Evolutionary conservation across 495 filamentous ascomycete genomes (phyloP), one percentile per base, ranked within the genome.

Genomic region (Elaphomyces granulatus): DNA sequence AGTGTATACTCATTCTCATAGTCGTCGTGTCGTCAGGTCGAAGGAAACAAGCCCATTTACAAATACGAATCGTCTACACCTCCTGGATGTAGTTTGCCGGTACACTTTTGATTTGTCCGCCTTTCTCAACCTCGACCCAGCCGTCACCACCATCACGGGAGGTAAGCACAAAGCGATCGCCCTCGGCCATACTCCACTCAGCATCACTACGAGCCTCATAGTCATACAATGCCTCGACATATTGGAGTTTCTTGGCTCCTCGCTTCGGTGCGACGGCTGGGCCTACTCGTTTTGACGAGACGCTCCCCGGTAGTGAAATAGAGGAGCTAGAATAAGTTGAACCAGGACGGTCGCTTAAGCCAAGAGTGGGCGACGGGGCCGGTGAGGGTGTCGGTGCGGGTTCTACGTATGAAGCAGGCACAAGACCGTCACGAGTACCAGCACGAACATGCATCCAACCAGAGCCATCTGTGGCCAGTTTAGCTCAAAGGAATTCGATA

Each of bases 111-210:
- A 80, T 83, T 32, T 72, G 61, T n/a, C 90, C 90, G 17, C 79
- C 82, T 45, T 80, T 80, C 66, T 95, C 90, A 10, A 98, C 90
- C 61, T 95, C 88, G 8, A 80, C 84, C 90, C 90, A 98, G 10
- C 90, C 90, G 63, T 95, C 90, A 1, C 90, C 90, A 8, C 74
- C 67, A 54, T 96, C 85, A 32, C 77, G 74, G 46, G 71, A 84
- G 32, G 94, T 74, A 30, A 95, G 56, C 15, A 95, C 90, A 51
- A 98, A 94, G 38, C 78, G 66, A 56, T 98, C 90, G 0, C 90
- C 90, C 60, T 90, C 90, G 2, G 52, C 44, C 83, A 98, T 98
- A 52, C 67, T 82, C 63, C 83, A 84, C 58, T 98, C 90, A 20
- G 74, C 74, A 26, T 90, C 85, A 50, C 78, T 87, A 45, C 81